Base-by-base conservation (phyloP, 495 filamentous ascomycete species). In the Penicillium bovifimosum region DNA sequence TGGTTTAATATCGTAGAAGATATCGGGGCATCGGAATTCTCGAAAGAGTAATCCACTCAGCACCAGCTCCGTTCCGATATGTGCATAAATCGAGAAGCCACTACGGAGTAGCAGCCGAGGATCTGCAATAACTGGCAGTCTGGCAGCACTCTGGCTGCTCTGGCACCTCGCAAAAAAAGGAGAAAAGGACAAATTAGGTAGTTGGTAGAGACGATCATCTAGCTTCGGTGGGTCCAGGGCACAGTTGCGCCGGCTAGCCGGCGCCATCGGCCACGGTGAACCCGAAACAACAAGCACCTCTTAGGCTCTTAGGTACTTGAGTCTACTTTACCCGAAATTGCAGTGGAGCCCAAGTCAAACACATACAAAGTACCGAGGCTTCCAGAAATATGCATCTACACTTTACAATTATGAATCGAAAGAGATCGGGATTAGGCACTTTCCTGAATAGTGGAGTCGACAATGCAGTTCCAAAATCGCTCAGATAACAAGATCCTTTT, bases 361-460 rank as follows among this genome's bases (percentile, higher is more conserved):
- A 53, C 18, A 41, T 43, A 38, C 38, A 54, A 57, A 48, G 36
- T 55, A 20, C 58, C 58, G 54, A 57, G 58, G 58, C 54, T 29
- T 10, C 29, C 11, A 32, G 49, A 46, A 20, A 27, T 32, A 54
- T 48, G 31, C 32, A 41, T 26, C 28, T 41, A 36, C 4, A 41
- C 29, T 10, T 8, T 7, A 41, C 43, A 5, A 27, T 34, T 35
- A 42, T 34, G 43, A 48, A 42, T 18, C 17, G 26, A 39, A 48
- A n/a, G 5, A 33, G n/a, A 17, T 29, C 20, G 20, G 10, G 13
- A 48, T 29, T 42, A 28, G 9, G 26, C 14, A 2, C 2, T 27
- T 20, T 42, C 13, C 10, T 36, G 32, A 31, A 33, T 35, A 38
- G 46, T 50, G 48, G 48, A 50, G 50, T 31, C 24, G 10, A 24